Evolutionary conservation across 1,139 yeast species (phyloP), one percentile per base, ranked within the genome.

Genomic region (Wickerhamiella infanticola): DNA sequence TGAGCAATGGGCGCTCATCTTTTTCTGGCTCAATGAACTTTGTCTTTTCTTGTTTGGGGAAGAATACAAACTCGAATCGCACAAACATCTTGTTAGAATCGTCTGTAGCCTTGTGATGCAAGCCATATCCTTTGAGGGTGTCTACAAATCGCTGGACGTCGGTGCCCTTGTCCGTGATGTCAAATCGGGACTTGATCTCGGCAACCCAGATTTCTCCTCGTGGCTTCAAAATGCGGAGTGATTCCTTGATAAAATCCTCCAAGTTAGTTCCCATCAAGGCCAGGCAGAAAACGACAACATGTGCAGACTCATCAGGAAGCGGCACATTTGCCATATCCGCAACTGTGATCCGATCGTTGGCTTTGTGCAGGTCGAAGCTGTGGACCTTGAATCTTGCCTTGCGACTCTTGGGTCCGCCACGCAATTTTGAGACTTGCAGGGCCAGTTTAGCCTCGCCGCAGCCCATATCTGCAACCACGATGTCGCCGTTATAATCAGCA

Each of bases 181-280:
- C 96, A 58, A 90, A 85, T 56, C 99, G 71, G 1, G 95, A 84
- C 64, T 90, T 90, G 63, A 90, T 93, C 61, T 90, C 99, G 1
- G 97, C 94, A 48, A 90, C 85, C 98, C 98, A 93, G 43, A 90
- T 66, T 59, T 88, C 95, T 24, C 99, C 98, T 49, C 84, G 72
- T 39, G 95, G 95, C 9, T 86, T 80, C 47, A 90, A 68, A 24
- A 90, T 72, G 55, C 99, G 73, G 60, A 82, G 72, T 0, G 96
- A 98, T 61, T 90, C 99, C 49, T 79, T 71, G 47, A 90, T 75
- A 59, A 90, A 93, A 59, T 90, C 97, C 50, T 88, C 67, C 61
- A 88, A 86, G 60, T 90, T 90, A 4, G 97, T 90, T 4, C 99
- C 98, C 99, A 93, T 90, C 53, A 90, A 70, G 0, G 97, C 93